Evolutionary conservation across 1,284 basidiomycete genomes (phyloP).

Genomic region (Microbotryum saponariae): DNA sequence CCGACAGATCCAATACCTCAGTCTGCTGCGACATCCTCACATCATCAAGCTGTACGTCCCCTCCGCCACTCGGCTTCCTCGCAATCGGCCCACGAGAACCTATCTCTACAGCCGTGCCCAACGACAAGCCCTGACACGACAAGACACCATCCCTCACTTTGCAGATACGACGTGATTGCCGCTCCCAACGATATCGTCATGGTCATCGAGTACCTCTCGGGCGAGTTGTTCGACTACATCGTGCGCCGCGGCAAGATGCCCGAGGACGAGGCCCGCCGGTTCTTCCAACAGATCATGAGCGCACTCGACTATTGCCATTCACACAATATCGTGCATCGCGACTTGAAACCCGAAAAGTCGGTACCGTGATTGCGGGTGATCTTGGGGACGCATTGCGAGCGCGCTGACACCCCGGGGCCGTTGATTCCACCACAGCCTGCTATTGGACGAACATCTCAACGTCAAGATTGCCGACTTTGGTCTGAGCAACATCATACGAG

Average conservation of each 20-base stretch:
- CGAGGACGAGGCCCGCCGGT: constrained; percentile 72
- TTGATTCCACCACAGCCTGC: constrained; percentile 38
- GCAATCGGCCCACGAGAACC: no score
- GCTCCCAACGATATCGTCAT: constrained; percentile 91
- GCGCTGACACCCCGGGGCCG: not conserved
- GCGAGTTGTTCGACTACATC: constrained; percentile 93
- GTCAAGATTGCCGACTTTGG: constrained; percentile 96
- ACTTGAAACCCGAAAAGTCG: constrained; percentile 87
- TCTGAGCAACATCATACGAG: constrained; percentile 83
- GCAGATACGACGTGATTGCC: constrained; percentile 88
- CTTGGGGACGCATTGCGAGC: not conserved
- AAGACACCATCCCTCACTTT: not conserved
- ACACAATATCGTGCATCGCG: constrained; percentile 89
- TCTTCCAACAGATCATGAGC: constrained; percentile 94
- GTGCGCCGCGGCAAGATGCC: constrained; percentile 78
- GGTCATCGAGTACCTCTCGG: constrained; percentile 70
- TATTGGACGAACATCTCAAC: constrained; percentile 49
- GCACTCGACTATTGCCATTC: constrained; percentile 92
- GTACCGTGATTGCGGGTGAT: constrained; percentile 40
- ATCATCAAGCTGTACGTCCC: constrained; percentile 82
- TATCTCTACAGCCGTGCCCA: not conserved
- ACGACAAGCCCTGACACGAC: no score
- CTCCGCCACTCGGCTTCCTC: not conserved
- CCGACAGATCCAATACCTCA: constrained; percentile 76
- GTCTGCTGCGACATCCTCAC: constrained; percentile 81